Evolutionary conservation across 345 rosid genomes (phyloP).

Genomic region (Hypericum androsaemum): DNA sequence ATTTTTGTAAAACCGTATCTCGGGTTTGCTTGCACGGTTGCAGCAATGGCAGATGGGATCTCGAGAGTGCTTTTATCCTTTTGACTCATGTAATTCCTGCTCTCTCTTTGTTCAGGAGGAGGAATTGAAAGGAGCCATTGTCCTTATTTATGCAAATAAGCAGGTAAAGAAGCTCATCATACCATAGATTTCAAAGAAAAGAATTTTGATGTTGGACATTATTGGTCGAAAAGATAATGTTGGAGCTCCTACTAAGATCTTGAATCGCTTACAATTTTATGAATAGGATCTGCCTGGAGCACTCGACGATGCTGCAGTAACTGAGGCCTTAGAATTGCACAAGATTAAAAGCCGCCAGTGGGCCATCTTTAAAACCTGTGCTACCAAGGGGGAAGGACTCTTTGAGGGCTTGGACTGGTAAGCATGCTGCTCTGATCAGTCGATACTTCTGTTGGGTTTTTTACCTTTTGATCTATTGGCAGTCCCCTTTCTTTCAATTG

Average conservation of each 20-base stretch:
- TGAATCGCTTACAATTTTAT: neutral
- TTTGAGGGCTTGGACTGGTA: slow-evolving; percentile 78
- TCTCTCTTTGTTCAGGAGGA: slow-evolving; percentile 36
- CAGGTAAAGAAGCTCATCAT: slow-evolving; percentile 29
- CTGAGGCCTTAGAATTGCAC: slow-evolving; percentile 61
- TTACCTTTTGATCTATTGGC: no score
- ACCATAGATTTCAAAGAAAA: no score
- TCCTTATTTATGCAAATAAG: slow-evolving; percentile 61
- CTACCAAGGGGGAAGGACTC: slow-evolving; percentile 62
- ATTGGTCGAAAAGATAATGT: no score
- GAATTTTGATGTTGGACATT: no score
- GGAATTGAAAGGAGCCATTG: slow-evolving; percentile 57
- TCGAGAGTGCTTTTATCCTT: no score
- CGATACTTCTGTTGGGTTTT: no score
- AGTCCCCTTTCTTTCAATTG: no score
- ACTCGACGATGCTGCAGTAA: slow-evolving; percentile 57
- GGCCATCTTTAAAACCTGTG: slow-evolving; percentile 68
- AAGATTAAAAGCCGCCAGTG: slow-evolving; percentile 64
- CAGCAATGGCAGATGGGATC: no score
- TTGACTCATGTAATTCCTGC: no score
- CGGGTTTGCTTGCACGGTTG: no score
- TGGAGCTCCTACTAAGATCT: no score
- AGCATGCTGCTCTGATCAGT: slow-evolving; percentile 8
- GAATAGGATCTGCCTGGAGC: slow-evolving; percentile 74
- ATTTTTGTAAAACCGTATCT: no score